Base-by-base conservation (phyloP, 2,329 filamentous ascomycete species). In the Phyllosticta citribraziliensis region DNA sequence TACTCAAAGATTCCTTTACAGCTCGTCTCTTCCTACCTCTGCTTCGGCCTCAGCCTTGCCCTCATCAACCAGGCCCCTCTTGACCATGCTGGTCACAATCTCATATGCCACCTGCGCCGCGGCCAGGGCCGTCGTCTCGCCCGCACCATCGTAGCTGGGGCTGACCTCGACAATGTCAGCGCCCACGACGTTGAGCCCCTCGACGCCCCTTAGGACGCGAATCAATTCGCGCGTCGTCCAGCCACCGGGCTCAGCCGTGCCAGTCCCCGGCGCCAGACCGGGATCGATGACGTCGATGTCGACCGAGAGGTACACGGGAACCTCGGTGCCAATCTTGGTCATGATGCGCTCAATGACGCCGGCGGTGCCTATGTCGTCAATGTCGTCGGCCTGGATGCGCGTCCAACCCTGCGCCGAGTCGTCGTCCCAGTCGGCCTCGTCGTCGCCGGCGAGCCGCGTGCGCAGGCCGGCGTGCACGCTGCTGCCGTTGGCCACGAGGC, bases 181-280 rank as follows among this genome's bases (percentile, higher is more conserved):
- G 1, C 91, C 92, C 3, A 96, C 89, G 3, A 96, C 76, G 70
- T 96, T 96, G 71, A 96, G 73, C 0, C 79, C 83, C 76, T 96
- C 91, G 52, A 96, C 82, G 0, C 89, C 91, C 33, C 91, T 80
- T 70, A 96, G 74, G 62, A 96, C 90, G 12, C 88, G 80, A 65
- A 96, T 93, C 67, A 96, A 79, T 78, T 96, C 92, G 57, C 91
- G 80, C 20, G 88, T 95, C 5, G 89, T 94, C 91, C 91, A 96
- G 47, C 91, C 91, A 62, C 92, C 91, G 0, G 91, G 88, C 77
- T 96, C 91, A 0, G 91, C 91, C 0, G 91, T 96, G 1, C 91
- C 92, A 0, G 91, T 96, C 1, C 88, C 89, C 0, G 90, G 89
- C 2, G 84, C 84, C 56, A 85, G 76, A 33, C 82, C 86, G 0